Conservation (phyloP, 2,329 filamentous ascomycete genomes). For the Epichloe elymi region DNA sequence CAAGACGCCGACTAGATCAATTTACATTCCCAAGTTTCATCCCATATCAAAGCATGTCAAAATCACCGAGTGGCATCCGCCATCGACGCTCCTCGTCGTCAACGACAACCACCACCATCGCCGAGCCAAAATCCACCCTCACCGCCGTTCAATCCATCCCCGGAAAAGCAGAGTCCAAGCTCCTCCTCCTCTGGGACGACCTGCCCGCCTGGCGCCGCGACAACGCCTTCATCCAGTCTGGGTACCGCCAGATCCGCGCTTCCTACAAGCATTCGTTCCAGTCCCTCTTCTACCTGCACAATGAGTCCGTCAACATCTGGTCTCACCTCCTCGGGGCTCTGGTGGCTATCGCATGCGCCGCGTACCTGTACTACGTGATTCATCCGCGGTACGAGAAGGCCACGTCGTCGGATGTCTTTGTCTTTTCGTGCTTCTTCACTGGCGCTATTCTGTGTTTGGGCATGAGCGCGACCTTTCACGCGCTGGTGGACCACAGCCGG, state of each 20-base stretch:
- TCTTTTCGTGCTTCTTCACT: slow-evolving; percentile 66
- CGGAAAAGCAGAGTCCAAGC: slow-evolving; percentile 23
- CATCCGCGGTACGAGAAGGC: slow-evolving; percentile 54
- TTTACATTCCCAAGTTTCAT: not conserved
- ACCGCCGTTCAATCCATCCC: slow-evolving; percentile 22
- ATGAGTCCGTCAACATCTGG: slow-evolving; percentile 52
- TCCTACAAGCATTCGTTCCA: slow-evolving; percentile 32
- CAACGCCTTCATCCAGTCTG: slow-evolving; percentile 40
- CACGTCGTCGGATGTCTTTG: slow-evolving; percentile 48
- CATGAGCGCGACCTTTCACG: slow-evolving; percentile 77
- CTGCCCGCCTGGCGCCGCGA: slow-evolving; percentile 46
- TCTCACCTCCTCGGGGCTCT: slow-evolving; percentile 53
- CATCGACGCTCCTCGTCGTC: slow-evolving; percentile 12
- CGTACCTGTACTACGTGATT: slow-evolving; percentile 43
- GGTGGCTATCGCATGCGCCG: slow-evolving; percentile 36
- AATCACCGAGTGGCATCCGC: not conserved
- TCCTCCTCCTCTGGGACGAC: slow-evolving; percentile 44
- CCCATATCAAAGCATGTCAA: not conserved
- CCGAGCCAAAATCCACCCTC: slow-evolving; percentile 11
- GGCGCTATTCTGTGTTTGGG: slow-evolving; percentile 62
- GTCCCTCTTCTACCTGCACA: slow-evolving; percentile 43
- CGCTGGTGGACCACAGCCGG: slow-evolving; percentile 72
- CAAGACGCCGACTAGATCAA: not conserved
- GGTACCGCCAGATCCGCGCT: slow-evolving; percentile 39
- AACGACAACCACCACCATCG: slow-evolving; percentile 12